Evolutionary conservation across 2,329 filamentous ascomycete species (phyloP).

Genomic region (Teratosphaeria pseudoeucalypti): DNA sequence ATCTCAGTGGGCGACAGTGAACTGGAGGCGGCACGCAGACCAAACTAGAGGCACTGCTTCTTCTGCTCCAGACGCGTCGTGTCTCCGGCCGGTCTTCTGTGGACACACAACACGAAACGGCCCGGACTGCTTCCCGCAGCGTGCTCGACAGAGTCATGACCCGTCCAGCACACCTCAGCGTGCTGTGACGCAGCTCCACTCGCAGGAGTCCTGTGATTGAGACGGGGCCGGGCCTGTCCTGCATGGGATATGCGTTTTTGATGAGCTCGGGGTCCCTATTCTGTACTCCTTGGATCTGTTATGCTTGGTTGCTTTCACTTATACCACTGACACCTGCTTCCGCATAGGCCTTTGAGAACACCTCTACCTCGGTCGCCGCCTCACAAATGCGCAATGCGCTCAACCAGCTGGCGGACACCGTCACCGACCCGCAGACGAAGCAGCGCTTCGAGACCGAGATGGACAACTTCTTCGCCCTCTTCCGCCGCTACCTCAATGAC

Average conservation of each 20-base stretch:
- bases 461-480: conserved; percentile 99
- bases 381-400: conserved; percentile 98
- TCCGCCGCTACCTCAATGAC: conserved; percentile 96
- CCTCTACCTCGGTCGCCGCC: conserved; percentile 92
- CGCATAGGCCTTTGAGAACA: conserved; percentile 90
- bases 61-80: not conserved
- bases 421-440: conserved; percentile 64
- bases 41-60: not conserved
- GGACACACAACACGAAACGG: not conserved
- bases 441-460: conserved; percentile 97
- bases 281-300: not conserved
- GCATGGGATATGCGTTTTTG: too few relatives aligned
- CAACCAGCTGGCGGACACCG: conserved; percentile 82
- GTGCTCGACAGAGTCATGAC: not conserved
- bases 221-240: too few relatives aligned
- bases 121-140: not conserved
- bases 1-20: not conserved
- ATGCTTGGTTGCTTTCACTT: not conserved
- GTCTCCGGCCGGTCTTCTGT: not conserved
- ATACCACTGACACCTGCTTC: not conserved
- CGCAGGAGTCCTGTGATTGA: too few relatives aligned
- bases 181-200: too few relatives aligned
- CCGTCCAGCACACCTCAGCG: not conserved
- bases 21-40: not conserved
- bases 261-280: not conserved